These are phyloP conservation scores for Microdochium paspali DNA, from an alignment of 2,329 filamentous ascomycete species.

Conservation along the genomic window DNA sequence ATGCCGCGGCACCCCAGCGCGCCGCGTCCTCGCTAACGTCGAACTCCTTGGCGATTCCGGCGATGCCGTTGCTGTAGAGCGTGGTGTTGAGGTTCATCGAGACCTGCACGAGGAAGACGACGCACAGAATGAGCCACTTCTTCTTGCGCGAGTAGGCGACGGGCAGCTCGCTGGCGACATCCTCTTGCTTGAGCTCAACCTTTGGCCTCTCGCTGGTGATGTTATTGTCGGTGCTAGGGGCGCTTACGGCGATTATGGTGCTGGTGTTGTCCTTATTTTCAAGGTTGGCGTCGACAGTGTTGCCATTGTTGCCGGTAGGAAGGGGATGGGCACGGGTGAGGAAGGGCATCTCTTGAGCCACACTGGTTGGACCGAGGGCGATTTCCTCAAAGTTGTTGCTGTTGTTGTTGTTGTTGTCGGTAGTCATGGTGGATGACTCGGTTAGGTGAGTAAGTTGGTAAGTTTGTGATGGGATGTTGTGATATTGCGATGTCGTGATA, in stretches of 20 bases:
- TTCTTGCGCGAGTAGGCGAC: conserved; percentile 46
- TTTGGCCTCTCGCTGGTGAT: not conserved
- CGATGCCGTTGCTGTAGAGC: conserved; percentile 57
- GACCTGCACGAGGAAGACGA: conserved; percentile 61
- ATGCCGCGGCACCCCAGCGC: conserved; percentile 64
- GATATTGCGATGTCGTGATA: no score
- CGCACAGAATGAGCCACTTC: conserved; percentile 59
- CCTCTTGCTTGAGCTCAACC: conserved; percentile 37
- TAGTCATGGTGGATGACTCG: no score
- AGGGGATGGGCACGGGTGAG: no score
- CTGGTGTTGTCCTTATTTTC: not conserved
- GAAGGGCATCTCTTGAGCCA: no score
- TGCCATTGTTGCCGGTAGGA: no score
- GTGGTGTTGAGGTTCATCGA: conserved; percentile 73
- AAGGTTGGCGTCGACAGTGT: no score
- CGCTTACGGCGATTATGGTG: not conserved
- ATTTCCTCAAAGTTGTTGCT: no score
- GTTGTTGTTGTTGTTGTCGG: no score
- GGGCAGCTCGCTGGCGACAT: conserved; percentile 55
- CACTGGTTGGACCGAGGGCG: not conserved
- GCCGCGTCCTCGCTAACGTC: conserved; percentile 55
- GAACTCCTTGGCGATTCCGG: conserved; percentile 56
- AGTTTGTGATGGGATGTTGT: no score
- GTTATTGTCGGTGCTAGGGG: not conserved
- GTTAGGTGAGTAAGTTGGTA: no score